phyloP scores from a whole-genome alignment of 129 eudicot genomes.

The Chrysanthemum lavandulifolium region DNA sequence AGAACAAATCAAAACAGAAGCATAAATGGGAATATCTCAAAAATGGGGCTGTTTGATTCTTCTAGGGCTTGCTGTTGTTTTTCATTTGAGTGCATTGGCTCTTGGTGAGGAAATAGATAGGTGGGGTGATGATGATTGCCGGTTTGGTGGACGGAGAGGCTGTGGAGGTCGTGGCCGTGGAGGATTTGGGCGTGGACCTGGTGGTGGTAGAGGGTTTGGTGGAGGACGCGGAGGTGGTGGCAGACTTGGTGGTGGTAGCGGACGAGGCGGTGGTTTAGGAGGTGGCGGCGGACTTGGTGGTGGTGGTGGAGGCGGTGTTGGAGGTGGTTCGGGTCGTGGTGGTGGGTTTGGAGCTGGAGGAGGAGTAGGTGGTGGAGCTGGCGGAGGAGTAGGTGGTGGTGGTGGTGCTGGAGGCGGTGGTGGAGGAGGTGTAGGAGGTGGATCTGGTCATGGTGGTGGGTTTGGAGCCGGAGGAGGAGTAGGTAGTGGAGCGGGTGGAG shows the following conservation, averaged over 20 bases:
- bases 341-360: constrained; percentile 45
- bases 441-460: constrained; percentile 37
- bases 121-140: constrained; percentile 45
- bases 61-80: constrained; percentile 36
- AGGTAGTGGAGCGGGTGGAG: constrained; percentile 41
- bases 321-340: constrained; percentile 35
- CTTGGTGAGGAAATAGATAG: constrained; percentile 31
- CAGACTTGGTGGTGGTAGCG: constrained; percentile 33
- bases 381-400: constrained; percentile 35
- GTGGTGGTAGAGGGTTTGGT: constrained; percentile 25
- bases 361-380: constrained; percentile 42
- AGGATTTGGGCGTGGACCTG: constrained; percentile 11
- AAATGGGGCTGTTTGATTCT: constrained; percentile 42
- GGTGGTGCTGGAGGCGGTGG: constrained; percentile 49
- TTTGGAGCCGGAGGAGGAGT: constrained; percentile 44
- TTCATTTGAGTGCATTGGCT: constrained; percentile 44
- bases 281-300: constrained; percentile 46
- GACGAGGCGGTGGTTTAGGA: constrained; percentile 38
- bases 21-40: constrained; percentile 33
- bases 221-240: constrained; percentile 31
- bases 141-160: constrained; percentile 34
- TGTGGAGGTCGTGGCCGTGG: constrained; percentile 33
- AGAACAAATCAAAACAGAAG: constrained; percentile 13
- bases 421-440: constrained; percentile 47
- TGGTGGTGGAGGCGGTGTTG: constrained; percentile 33